Evolutionary conservation across 2,329 filamentous ascomycete genomes (phyloP).

Genomic region (Neurospora crassa): DNA sequence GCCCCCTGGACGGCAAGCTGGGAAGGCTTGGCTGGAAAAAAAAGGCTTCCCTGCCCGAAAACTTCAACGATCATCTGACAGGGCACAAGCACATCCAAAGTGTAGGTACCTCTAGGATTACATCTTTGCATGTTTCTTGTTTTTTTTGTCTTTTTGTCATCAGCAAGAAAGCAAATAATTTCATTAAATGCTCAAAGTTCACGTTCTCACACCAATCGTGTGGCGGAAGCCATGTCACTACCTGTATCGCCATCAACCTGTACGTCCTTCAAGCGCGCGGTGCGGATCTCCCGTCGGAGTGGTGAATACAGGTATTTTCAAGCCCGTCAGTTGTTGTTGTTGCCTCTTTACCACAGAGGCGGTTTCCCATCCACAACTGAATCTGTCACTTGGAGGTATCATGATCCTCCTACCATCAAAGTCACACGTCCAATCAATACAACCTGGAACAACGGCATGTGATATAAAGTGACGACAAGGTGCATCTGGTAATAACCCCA

Average conservation of each 20-base stretch:
- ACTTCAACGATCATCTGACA: background rate
- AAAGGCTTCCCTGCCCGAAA: background rate
- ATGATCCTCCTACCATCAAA: background rate
- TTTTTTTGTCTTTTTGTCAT: background rate
- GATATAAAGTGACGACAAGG: slow-evolving; percentile 3
- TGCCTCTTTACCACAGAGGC: background rate
- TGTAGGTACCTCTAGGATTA: background rate
- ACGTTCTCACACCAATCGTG: background rate
- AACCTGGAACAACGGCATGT: slow-evolving; percentile 7
- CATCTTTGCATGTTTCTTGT: background rate
- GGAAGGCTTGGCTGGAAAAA: background rate
- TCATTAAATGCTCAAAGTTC: background rate
- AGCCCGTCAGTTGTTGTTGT: background rate
- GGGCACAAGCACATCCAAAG: background rate
- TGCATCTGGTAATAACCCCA: background rate
- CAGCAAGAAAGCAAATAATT: background rate
- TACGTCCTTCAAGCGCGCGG: background rate
- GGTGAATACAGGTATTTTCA: background rate
- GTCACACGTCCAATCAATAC: slow-evolving; percentile 11
- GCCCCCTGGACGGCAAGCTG: background rate
- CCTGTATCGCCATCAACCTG: background rate
- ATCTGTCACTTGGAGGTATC: background rate
- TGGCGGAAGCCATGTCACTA: background rate
- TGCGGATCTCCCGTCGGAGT: background rate
- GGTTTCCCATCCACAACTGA: background rate